Evolutionary conservation across 768 basidiomycete genomes (phyloP), one percentile per base, ranked within the genome.

Genomic region (Mycena olivaceomarginata): DNA sequence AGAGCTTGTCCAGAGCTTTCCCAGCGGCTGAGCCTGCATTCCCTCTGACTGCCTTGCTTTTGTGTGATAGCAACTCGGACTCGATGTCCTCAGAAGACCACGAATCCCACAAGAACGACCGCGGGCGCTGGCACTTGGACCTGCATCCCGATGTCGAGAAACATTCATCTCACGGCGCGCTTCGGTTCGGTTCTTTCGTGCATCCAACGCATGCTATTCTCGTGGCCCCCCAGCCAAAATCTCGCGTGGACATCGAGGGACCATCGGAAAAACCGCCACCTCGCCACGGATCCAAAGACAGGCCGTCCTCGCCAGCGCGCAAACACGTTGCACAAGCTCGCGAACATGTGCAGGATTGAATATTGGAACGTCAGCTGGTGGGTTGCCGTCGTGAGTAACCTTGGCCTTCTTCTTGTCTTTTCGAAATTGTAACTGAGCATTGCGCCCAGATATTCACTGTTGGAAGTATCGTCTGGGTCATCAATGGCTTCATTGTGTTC

Each of bases 401-500:
- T 53, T 5, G 15, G 7, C 51, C 70, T 11, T 48, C 6, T 43
- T 4, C 39, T 41, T 45, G 16, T 53, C 11, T 45, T 39, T 31
- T 20, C 51, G 18, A 4, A 22, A 53, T 31, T 31, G 2, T 31
- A 31, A 4, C 20, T 53, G 51, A 53, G n/a, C 20, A n/a, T 45
- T 3, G n/a, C 51, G 15, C 9, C 45, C 56, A 87, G 88, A 76
- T 81, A 5, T 89, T 89, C 76, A 88, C 87, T 0, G 70, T 86
- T 20, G 90, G 90, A 39, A 88, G 86, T 64, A 82, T 88, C 12
- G 86, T 89, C 8, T 90, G 92, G 92, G 89, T 92, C 15, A 82
- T 91, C 64, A 93, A 93, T 79, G 92, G 91, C 18, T 92, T 92
- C 77, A 80, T 88, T 57, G 86, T 88, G 5, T 92, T 91, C 81